Conservation (phyloP, 192 early-diverging fungal genomes). For the Backusella morwellensis region DNA sequence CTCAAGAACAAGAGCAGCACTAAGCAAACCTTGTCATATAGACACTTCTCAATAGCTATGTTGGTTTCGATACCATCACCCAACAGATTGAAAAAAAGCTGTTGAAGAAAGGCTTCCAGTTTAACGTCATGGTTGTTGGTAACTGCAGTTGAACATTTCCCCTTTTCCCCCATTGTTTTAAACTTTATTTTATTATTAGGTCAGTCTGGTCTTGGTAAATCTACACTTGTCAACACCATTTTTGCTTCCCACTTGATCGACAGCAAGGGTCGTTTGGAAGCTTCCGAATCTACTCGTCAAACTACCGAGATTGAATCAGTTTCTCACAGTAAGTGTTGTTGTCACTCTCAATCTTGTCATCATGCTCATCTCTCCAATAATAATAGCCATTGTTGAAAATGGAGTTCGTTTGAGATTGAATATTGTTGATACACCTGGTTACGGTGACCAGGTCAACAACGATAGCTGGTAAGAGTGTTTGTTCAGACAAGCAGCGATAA, state of each 20-base stretch:
- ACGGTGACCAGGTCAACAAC: slow-evolving; percentile 93
- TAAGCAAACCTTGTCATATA: slow-evolving; percentile 1
- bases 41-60: slow-evolving; percentile 82
- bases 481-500: slow-evolving; percentile 25
- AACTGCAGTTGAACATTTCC: slow-evolving; percentile 37
- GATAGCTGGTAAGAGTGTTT: slow-evolving; percentile 72
- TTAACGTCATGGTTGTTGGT: slow-evolving; percentile 98
- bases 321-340: slow-evolving; percentile 64
- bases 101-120: slow-evolving; percentile 94
- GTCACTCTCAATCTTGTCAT: background rate
- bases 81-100: slow-evolving; percentile 97
- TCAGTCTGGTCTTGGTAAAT: slow-evolving; percentile 96
- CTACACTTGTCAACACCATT: slow-evolving; percentile 96
- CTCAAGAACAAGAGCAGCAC: background rate
- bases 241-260: slow-evolving; percentile 95
- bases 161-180: background rate
- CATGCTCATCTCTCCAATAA: background rate
- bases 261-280: slow-evolving; percentile 79
- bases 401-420: slow-evolving; percentile 91
- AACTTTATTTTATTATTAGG: slow-evolving; percentile 46
- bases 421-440: slow-evolving; percentile 97
- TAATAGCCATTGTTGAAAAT: slow-evolving; percentile 89
- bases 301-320: slow-evolving; percentile 95
- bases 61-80: slow-evolving; percentile 97
- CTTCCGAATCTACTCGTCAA: slow-evolving; percentile 81